phyloP scores from a whole-genome alignment of 163 green algal genomes.

The Trebouxiophyceae sp. region DNA sequence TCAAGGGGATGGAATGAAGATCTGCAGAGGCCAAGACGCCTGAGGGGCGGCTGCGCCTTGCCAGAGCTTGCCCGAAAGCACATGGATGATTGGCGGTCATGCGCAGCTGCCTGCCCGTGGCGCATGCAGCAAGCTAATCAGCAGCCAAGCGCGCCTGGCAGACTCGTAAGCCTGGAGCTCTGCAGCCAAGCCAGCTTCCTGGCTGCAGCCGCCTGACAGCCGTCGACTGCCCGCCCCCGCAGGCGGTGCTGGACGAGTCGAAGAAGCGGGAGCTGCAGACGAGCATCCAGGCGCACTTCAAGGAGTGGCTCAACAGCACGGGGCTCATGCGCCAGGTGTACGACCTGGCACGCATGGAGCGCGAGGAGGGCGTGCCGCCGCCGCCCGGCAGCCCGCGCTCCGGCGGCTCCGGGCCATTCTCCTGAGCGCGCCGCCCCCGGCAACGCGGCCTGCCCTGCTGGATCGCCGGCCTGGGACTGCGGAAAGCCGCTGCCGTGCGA shows the following conservation, averaged over 20 bases:
- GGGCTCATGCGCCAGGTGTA: constrained; percentile 72
- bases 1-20: not conserved
- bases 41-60: not conserved
- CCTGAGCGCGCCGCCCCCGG: no score
- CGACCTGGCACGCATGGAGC: constrained; percentile 78
- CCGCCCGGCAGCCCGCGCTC: no score
- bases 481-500: no score
- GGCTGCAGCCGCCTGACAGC: no score
- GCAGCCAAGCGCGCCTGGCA: not conserved
- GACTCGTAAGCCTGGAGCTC: not conserved
- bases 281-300: constrained; percentile 72
- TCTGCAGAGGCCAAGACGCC: not conserved
- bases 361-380: constrained; percentile 35
- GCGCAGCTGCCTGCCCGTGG: not conserved
- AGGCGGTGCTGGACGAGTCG: constrained; percentile 46
- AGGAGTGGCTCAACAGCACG: constrained; percentile 67
- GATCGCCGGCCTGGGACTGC: no score
- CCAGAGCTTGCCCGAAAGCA: not conserved
- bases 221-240: not conserved
- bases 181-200: not conserved
- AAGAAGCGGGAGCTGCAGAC: constrained; percentile 55
- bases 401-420: no score
- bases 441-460: no score
- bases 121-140: not conserved
- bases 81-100: not conserved